A percentile compares a stretch with the other conserved stretches of the same genome.
Conservation (phyloP, 2,329 filamentous ascomycete species). For the Fusarium sp. region DNA sequence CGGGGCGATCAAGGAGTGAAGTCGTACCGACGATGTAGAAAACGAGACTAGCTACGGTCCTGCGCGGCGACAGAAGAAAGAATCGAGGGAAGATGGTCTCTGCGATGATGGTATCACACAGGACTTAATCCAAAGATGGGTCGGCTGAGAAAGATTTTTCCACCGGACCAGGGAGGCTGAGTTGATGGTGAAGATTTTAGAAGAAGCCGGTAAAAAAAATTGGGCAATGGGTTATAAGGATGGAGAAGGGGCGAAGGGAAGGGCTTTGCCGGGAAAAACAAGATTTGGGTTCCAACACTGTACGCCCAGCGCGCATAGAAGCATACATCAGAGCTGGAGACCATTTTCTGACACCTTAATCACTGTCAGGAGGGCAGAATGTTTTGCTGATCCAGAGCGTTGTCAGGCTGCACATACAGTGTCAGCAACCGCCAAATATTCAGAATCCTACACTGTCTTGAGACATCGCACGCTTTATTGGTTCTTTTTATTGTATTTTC, state of each 20-base stretch:
- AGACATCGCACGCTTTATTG: constrained; percentile 11
- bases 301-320: neutral
- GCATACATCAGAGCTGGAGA: neutral
- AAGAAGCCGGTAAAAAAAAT: constrained; percentile 51
- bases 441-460: constrained; percentile 10
- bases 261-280: constrained; percentile 33
- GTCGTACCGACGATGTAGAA: constrained; percentile 41
- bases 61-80: constrained; percentile 43
- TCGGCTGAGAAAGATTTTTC: constrained; percentile 49
- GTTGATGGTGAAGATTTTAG: constrained; percentile 52
- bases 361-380: constrained; percentile 1
- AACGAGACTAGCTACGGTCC: constrained; percentile 50
- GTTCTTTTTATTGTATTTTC: neutral
- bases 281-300: constrained; percentile 31
- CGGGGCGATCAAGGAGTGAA: constrained; percentile 46
- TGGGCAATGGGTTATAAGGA: constrained; percentile 53
- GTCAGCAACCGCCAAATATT: neutral
- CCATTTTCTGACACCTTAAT: constrained; percentile 24
- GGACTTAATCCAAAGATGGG: constrained; percentile 49
- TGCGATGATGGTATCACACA: constrained; percentile 48
- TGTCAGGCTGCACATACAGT: constrained; percentile 27
- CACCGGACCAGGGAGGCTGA: constrained; percentile 53
- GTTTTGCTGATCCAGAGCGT: constrained; percentile 1
- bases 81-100: constrained; percentile 46
- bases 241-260: constrained; percentile 46